A percentile compares a stretch with the other conserved stretches of the same genome.
phyloP scores from a whole-genome alignment of 352 stramenopile species.

The Phytophthora cryptogea region DNA sequence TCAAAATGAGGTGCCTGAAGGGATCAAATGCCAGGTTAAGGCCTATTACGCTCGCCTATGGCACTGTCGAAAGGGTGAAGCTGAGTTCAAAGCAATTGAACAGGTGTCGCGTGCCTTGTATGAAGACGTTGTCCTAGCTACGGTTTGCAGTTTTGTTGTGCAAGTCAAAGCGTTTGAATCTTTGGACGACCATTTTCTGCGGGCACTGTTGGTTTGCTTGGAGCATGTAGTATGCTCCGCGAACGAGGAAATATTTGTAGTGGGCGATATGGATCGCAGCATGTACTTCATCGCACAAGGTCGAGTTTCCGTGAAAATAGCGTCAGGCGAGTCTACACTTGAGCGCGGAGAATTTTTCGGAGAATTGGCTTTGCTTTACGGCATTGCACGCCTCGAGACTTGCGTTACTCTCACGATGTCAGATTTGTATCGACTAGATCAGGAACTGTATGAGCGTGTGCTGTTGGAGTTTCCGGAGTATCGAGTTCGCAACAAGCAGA shows the following conservation, averaged over 20 bases:
- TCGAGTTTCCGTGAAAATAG: constrained; percentile 61
- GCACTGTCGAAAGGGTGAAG: constrained; percentile 51
- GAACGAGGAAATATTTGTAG: constrained; percentile 69
- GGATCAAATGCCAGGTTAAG: constrained; percentile 69
- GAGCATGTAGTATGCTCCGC: constrained; percentile 70
- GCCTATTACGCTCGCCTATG: constrained; percentile 70
- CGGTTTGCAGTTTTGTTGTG: constrained; percentile 43
- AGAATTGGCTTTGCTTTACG: constrained; percentile 60
- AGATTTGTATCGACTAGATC: constrained; percentile 74
- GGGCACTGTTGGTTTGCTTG: constrained; percentile 54
- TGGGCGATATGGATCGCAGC: constrained; percentile 70
- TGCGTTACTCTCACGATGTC: constrained; percentile 59
- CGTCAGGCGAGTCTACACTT: constrained; percentile 47
- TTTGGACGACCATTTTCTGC: constrained; percentile 68
- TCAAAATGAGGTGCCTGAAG: constrained; percentile 69
- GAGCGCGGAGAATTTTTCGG: constrained; percentile 69
- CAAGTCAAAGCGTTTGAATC: constrained; percentile 54
- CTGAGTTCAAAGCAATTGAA: constrained; percentile 54
- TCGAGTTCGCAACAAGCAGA: constrained; percentile 48
- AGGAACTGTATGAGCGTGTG: constrained; percentile 60
- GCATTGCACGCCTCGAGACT: constrained; percentile 64
- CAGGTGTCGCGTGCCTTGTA: constrained; percentile 54
- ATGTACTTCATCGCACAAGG: constrained; percentile 83
- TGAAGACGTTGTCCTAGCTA: constrained; percentile 66
- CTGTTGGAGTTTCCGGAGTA: constrained; percentile 76